These are phyloP conservation scores for Sclerospora graminicola DNA, from an alignment of 352 stramenopile species.

Conservation along the genomic window DNA sequence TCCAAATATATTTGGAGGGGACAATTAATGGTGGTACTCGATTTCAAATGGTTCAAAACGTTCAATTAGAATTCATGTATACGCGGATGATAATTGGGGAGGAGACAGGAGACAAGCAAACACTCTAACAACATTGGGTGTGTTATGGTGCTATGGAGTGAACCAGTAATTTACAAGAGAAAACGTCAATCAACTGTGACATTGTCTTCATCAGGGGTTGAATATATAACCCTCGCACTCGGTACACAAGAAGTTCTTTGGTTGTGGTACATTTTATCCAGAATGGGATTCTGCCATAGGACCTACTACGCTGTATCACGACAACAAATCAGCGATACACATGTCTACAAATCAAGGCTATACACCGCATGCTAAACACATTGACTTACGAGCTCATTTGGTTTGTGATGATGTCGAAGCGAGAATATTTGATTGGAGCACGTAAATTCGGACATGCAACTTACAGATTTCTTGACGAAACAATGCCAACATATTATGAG, in stretches of 20 bases:
- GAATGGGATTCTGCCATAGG: no score
- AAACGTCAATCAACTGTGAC: slow-evolving; percentile 1
- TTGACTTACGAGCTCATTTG: no score
- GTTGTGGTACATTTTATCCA: neutral
- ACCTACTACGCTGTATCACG: no score
- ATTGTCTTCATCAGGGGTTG: slow-evolving; percentile 1
- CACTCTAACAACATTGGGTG: slow-evolving; percentile 1
- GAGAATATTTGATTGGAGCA: no score
- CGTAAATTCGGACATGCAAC: no score
- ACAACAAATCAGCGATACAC: no score
- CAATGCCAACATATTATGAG: no score
- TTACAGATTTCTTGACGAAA: no score
- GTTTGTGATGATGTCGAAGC: no score
- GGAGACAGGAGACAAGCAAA: neutral
- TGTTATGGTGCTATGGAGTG: slow-evolving; percentile 1
- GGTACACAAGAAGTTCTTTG: slow-evolving; percentile 3
- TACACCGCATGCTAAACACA: no score
- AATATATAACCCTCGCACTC: slow-evolving; percentile 6
- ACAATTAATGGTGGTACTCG: neutral
- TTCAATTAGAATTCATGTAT: neutral
- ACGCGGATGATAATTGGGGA: slow-evolving; percentile 2
- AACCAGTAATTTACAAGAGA: slow-evolving; percentile 2
- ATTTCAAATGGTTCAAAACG: neutral
- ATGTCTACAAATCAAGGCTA: no score
- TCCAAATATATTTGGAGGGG: slow-evolving; percentile 11